Evolutionary conservation across 2,329 filamentous ascomycete genomes (phyloP), one percentile per base, ranked within the genome.

Genomic region (Decorospora gaudefroyi): DNA sequence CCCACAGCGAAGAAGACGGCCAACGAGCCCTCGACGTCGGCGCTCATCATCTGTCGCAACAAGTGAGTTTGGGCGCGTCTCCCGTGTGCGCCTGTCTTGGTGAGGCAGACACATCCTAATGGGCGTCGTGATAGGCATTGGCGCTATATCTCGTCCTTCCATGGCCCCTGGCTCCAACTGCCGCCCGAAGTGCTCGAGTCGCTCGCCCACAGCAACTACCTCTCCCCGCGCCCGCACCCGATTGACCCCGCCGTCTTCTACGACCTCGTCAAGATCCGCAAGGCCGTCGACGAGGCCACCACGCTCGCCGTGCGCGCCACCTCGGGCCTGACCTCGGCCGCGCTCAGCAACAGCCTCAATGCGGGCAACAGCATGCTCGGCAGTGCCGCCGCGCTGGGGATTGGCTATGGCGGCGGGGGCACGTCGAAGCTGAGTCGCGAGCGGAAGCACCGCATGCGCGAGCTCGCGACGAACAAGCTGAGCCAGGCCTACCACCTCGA

Each of bases 221-320:
- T 86, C 53, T 84, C 86, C 55, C 85, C 86, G 11, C 82, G 84
- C 18, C 89, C 89, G 7, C 85, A 82, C 45, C 85, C 88, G 33
- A 84, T 93, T 64, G 87, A 93, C 67, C 85, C 87, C 8, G 85
- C 85, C 49, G 82, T 90, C 51, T 87, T 93, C 73, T 93, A 87
- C 72, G 89, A 95, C 70, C 74, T 93, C 32, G 79, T 90, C 68
- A 92, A 91, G 74, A 89, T 95, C 65, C 82, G 88, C 50, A 81
- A 83, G 34, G 80, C 87, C 22, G 85, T 93, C 40, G 89, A 93
- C 55, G 87, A 91, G 64, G 88, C 89, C 13, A 87, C 87, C 4
- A 83, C 85, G 56, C 80, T 92, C 32, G 83, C 87, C 38, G 87
- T 91, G 49, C 83, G 87, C 47, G 88, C 89, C 34, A 85, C 86